These are phyloP conservation scores for Eremothecium sinecaudum DNA, from an alignment of 1,139 yeast genomes.

Conservation along the genomic window DNA sequence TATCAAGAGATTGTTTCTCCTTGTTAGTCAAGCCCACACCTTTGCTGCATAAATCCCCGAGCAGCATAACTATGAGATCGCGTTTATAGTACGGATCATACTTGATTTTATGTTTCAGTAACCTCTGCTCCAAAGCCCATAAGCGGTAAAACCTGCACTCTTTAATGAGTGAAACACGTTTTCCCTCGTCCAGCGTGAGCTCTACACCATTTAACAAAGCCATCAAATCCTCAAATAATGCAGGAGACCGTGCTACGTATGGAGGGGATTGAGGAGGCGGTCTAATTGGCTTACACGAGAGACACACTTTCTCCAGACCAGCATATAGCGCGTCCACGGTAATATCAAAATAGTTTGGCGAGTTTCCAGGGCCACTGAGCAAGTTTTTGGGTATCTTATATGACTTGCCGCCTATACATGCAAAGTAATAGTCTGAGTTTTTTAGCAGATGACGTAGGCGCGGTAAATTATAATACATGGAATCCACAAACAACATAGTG, in stretches of 20 bases:
- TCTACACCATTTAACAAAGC: conserved; percentile 49
- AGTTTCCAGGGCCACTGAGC: conserved; percentile 52
- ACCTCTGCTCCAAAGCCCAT: conserved; percentile 59
- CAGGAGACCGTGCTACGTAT: conserved; percentile 45
- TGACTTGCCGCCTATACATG: conserved; percentile 50
- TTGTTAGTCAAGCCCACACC: conserved; percentile 31
- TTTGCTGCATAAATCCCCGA: conserved; percentile 40
- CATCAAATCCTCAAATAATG: conserved; percentile 51
- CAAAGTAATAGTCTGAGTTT: conserved; percentile 46
- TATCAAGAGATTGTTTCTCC: conserved; percentile 4
- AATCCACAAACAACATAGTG: conserved; percentile 59
- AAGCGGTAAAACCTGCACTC: conserved; percentile 78
- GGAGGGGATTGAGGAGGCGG: conserved; percentile 71
- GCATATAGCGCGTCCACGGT: conserved; percentile 43
- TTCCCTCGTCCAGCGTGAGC: conserved; percentile 44
- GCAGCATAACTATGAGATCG: conserved; percentile 49
- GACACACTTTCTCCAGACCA: conserved; percentile 38
- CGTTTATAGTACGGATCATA: conserved; percentile 42
- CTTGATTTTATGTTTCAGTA: conserved; percentile 44
- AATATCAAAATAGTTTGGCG: conserved; percentile 67
- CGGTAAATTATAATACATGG: conserved; percentile 60
- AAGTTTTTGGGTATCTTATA: conserved; percentile 52
- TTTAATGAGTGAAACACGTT: conserved; percentile 41
- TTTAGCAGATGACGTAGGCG: conserved; percentile 44
- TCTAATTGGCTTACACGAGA: conserved; percentile 41